Evolutionary conservation across 305 asterid species (phyloP).

Genomic region (Withania somnifera): DNA sequence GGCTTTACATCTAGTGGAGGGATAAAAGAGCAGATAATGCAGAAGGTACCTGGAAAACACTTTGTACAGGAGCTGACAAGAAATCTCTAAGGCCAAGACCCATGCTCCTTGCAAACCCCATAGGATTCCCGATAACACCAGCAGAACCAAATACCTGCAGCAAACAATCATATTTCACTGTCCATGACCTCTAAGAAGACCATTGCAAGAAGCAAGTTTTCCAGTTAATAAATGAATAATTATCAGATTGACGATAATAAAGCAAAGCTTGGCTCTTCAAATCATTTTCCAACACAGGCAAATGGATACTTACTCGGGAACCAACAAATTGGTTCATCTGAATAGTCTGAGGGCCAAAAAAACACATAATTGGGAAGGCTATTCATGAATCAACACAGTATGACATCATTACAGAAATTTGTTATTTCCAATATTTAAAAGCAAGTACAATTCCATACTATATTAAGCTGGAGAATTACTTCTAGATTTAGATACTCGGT

Average conservation of each 20-base stretch:
- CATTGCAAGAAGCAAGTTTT: not conserved
- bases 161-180: not conserved
- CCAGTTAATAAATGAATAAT: not conserved
- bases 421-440: not conserved
- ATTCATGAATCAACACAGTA: not conserved
- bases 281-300: not conserved
- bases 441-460: not conserved
- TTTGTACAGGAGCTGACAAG: slow-evolving; percentile 84
- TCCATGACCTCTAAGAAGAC: not conserved
- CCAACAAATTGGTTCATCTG: not conserved
- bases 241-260: not conserved
- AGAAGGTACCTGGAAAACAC: slow-evolving; percentile 56
- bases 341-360: not conserved
- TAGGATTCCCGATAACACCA: slow-evolving; percentile 94
- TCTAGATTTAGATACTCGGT: not conserved
- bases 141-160: slow-evolving; percentile 96
- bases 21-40: not conserved
- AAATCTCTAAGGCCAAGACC: slow-evolving; percentile 93
- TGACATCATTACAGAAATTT: not conserved
- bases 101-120: slow-evolving; percentile 91
- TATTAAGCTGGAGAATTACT: not conserved
- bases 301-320: not conserved
- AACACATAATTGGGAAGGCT: not conserved
- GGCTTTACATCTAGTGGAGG: not conserved
- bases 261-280: not conserved